Conservation (phyloP, 192 early-diverging fungal species). For the Backusella luteola region DNA sequence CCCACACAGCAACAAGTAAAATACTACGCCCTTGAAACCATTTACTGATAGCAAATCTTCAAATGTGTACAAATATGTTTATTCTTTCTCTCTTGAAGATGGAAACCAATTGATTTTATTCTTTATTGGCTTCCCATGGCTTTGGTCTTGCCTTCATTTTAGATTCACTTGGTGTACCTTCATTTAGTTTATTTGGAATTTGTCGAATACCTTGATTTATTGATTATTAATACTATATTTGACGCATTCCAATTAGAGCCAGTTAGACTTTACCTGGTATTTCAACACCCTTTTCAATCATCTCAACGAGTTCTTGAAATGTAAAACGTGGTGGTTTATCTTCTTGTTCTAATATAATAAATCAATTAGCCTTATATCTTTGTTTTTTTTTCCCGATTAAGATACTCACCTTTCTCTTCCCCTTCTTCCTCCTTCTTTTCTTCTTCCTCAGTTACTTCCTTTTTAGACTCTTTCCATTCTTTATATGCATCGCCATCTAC, state of each 20-base stretch:
- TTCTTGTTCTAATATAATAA: neutral
- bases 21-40: no score
- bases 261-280: slow-evolving; percentile 37
- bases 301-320: slow-evolving; percentile 43
- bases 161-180: slow-evolving; percentile 35
- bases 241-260: neutral
- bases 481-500: slow-evolving; percentile 37
- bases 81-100: neutral
- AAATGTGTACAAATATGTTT: no score
- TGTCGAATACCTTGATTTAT: slow-evolving; percentile 32
- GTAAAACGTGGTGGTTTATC: slow-evolving; percentile 24
- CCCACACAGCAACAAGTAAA: neutral
- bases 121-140: slow-evolving; percentile 32
- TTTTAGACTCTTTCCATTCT: slow-evolving; percentile 28
- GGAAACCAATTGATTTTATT: neutral
- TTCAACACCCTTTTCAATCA: slow-evolving; percentile 38
- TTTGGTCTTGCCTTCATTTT: slow-evolving; percentile 32
- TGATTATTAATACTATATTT: neutral
- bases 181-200: slow-evolving; percentile 39
- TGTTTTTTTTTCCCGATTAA: neutral
- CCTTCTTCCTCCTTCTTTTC: neutral
- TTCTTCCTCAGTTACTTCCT: neutral
- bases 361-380: neutral
- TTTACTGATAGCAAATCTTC: no score
- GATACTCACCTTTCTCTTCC: neutral